These are phyloP conservation scores for Neurospora sublineolata DNA, from an alignment of 495 filamentous ascomycete genomes.

Conservation along the genomic window DNA sequence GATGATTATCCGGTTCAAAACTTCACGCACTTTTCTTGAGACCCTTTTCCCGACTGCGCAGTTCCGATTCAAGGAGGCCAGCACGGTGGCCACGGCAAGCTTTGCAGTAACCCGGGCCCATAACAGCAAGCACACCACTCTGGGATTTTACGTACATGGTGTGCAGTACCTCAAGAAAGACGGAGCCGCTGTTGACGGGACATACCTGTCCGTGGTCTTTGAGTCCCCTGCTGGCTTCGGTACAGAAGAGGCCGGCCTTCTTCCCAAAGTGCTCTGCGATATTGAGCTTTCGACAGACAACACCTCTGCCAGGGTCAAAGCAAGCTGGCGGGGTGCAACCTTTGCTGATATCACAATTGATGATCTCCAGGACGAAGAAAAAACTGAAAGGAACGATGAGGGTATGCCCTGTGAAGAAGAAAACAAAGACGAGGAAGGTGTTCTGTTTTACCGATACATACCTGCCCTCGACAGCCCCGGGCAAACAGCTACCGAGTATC, in stretches of 20 bases:
- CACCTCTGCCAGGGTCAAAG: conserved; percentile 27
- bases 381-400: conserved; percentile 13
- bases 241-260: conserved; percentile 43
- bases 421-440: conserved; percentile 26
- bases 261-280: conserved; percentile 40
- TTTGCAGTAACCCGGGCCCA: conserved; percentile 38
- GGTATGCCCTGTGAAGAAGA: background rate
- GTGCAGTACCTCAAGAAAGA: conserved; percentile 42
- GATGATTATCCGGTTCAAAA: conserved; percentile 45
- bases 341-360: conserved; percentile 34
- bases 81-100: conserved; percentile 39
- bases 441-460: conserved; percentile 37
- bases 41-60: conserved; percentile 37
- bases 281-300: conserved; percentile 32
- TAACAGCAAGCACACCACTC: conserved; percentile 31
- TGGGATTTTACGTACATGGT: conserved; percentile 47
- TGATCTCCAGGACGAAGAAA: conserved; percentile 26
- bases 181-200: conserved; percentile 34
- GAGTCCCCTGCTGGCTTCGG: conserved; percentile 42
- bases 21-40: conserved; percentile 45
- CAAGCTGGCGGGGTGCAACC: conserved; percentile 36
- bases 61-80: conserved; percentile 35
- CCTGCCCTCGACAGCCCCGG: conserved; percentile 34
- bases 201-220: conserved; percentile 44
- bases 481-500: conserved; percentile 35